phyloP scores from a whole-genome alignment of 2,329 filamentous ascomycete species.

The Calonectria hongkongensis region DNA sequence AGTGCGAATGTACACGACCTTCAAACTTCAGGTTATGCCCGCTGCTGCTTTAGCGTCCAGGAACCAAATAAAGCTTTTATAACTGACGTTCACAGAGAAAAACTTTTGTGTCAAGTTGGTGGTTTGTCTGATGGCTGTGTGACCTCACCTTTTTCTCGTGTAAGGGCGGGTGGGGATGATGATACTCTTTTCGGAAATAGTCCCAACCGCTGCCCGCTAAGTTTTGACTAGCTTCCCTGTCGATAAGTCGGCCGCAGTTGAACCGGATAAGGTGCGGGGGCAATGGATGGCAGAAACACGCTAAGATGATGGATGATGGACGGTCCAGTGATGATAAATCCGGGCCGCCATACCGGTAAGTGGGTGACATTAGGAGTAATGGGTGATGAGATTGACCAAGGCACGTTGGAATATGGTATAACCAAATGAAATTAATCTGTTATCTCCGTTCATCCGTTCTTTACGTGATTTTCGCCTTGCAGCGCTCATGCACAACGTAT shows the following conservation, averaged over 20 bases:
- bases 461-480: too few species aligned
- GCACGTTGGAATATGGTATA: too few species aligned
- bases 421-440: too few species aligned
- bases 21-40: too few species aligned
- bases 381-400: too few species aligned
- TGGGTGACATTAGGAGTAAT: too few species aligned
- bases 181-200: slow-evolving; percentile 24
- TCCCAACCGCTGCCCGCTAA: not conserved
- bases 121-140: not conserved
- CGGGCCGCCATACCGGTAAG: too few species aligned
- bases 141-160: not conserved
- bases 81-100: not conserved
- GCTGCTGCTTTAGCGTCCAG: not conserved
- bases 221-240: not conserved
- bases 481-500: too few species aligned
- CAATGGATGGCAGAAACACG: not conserved
- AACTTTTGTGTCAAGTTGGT: not conserved
- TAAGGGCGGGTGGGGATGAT: not conserved
- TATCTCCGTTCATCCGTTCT: too few species aligned
- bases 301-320: too few species aligned
- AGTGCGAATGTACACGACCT: not conserved
- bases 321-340: too few species aligned
- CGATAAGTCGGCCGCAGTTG: not conserved
- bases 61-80: not conserved
- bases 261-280: not conserved